Evolutionary conservation across 192 early-diverging fungal species (phyloP), one percentile per base, ranked within the genome.

Genomic region (Coemansia sp.): DNA sequence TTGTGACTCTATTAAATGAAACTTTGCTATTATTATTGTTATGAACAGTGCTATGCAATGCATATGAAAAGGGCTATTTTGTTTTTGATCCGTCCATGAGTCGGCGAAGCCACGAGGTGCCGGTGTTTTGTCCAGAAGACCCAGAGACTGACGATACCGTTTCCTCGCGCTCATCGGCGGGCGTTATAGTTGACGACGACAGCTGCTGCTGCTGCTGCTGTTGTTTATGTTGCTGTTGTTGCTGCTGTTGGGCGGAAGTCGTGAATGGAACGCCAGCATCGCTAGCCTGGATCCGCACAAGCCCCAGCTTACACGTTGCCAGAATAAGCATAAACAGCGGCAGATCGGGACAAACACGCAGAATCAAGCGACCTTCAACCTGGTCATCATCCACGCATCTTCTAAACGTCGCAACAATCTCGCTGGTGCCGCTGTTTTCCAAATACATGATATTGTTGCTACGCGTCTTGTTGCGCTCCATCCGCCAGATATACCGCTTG

Each of bases 241-340:
- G 26, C 3, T 26, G 32, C 32, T 32, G 32, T 32, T 32, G 32
- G 4, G 32, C 32, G 32, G 32, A 1, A 32, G 32, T 59, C 15
- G 43, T 18, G 15, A 42, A 67, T 43, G 66, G 55, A n/a, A 67
- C 57, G 10, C 41, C 52, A 21, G 66, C 55, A 36, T 67, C 66
- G 19, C 66, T 67, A 9, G 66, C 66, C 43, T 67, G 66, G 16
- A 67, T 42, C 26, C 66, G 41, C 42, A 67, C 66, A 7, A 67
- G 57, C 16, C 66, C 52, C 9, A 67, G 66, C 36, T 67, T 67
- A 13, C 56, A 58, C 47, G 66, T 60, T 21, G 58, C 21, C 47
- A 67, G 18, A 10, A 67, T 43, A n/a, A 67, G 57, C 66, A 67
- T 67, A 11, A 67, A 58, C 19, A 67, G 45, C 26, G 66, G 66